phyloP scores from a whole-genome alignment of 176 grass and related monocot genomes.

The Typha latifolia region DNA sequence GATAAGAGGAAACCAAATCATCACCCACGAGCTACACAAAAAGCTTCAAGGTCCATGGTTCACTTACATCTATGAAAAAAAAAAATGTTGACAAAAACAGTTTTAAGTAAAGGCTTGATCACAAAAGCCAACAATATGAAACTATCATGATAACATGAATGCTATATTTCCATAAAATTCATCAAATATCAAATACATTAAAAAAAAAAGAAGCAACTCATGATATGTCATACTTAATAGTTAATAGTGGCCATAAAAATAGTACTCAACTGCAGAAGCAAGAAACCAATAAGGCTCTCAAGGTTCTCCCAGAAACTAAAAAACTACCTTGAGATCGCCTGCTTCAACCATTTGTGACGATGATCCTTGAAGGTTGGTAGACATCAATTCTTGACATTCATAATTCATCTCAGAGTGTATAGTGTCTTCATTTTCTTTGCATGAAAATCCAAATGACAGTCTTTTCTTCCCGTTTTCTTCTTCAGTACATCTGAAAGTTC shows the following conservation, averaged over 20 bases:
- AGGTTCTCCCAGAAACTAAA: no score
- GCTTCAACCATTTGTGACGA: slow-evolving; percentile 21
- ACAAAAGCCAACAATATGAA: no score
- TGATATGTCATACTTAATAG: not conserved
- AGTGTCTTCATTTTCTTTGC: slow-evolving; percentile 24
- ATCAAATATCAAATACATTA: no score
- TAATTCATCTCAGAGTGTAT: slow-evolving; percentile 18
- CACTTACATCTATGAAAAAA: no score
- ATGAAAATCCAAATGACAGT: slow-evolving; percentile 5
- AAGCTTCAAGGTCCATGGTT: no score
- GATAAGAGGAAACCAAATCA: no score
- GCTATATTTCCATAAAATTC: no score
- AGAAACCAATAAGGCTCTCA: slow-evolving; percentile 6
- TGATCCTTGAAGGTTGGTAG: slow-evolving; percentile 17
- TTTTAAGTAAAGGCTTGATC: no score
- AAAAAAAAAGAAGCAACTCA: no score
- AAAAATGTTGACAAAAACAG: no score
- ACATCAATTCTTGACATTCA: slow-evolving; percentile 19
- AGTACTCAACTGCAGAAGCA: slow-evolving; percentile 12
- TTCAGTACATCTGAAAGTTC: slow-evolving; percentile 20
- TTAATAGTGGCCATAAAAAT: not conserved
- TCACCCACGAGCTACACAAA: no score
- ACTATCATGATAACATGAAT: no score
- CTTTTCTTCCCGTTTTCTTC: slow-evolving; percentile 13
- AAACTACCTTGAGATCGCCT: slow-evolving; percentile 40